Base-by-base conservation (phyloP, 2,329 filamentous ascomycete species). In the Coniella lustricola region DNA sequence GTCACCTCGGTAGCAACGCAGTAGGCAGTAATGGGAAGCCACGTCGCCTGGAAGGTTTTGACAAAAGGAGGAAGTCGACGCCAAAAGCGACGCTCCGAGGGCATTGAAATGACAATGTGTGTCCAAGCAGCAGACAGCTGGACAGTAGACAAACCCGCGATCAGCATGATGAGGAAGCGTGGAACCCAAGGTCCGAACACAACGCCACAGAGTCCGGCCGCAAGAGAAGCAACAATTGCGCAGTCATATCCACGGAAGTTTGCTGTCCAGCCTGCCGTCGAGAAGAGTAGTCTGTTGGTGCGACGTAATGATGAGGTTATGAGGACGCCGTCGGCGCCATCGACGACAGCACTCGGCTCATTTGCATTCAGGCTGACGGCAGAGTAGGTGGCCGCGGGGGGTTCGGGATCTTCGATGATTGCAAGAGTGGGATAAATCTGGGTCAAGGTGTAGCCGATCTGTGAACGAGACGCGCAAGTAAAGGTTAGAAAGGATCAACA, bases 71-170 rank as follows among this genome's bases (percentile, higher is more conserved):
- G 83, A 44, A 95, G 75, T 49, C 88, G 85, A 59, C 75, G 70
- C 67, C 77, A 86, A 72, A 84, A 89, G 57, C 69, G 70, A 63
- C 78, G 76, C 41, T 72, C 61, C 49, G 77, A 83, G 4, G 82
- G 80, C 46, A 80, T 73, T 2, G 87, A 83, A 61, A 96, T 90
- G 62, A 95, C 80, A 59, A 87, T 83, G 65, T 95, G 89, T 3
- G 90, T 87, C 89, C 90, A 95, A 46, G 81, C 77, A 56, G 90
- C 78, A 63, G 81, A 77, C 51, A 91, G 65, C 59, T 85, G 85
- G 33, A 84, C 77, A 29, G 87, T 71, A 17, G 77, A 64, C 18
- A 91, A 64, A 44, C 77, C 73, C 21, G 79, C 72, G 36, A 85
- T 49, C 43, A 84, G 73, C 46, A 73, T 73, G 46, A 72, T 70